Base-by-base conservation (phyloP, 805 yeast species). In the Kluyveromyces starmeri region DNA sequence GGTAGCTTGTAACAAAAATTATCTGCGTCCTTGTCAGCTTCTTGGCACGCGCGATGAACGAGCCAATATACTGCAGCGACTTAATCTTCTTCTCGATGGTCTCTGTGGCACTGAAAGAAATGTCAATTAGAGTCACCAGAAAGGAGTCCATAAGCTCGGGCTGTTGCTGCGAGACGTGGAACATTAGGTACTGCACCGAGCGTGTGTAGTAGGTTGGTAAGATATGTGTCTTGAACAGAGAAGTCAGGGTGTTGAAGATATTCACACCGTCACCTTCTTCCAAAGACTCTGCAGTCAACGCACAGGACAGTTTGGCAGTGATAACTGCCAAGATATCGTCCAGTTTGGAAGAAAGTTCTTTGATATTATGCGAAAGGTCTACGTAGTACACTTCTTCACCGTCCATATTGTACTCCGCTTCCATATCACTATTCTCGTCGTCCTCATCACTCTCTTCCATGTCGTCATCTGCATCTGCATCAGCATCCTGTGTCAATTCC, bases 151-250 rank as follows among this genome's bases (percentile, higher is more conserved):
- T 73, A 39, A 89, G 65, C 49, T 83, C 94, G 4, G 79, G 75
- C 48, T 83, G 83, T 39, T 76, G 74, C 56, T 88, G 96, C 7
- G 94, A 75, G 16, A 80, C 68, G 43, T 78, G 78, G 59, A 89
- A 89, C 55, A 88, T 58, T 17, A 88, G 62, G 52, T 82, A 89
- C 58, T 89, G 98, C 15, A 84, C 78, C 26, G 86, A 78, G 49
- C 83, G 76, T 9, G 97, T 89, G 55, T 81, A 80, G 57, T 88
- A 95, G 2, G 98, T 92, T 16, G 96, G 94, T 41, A 89, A 64
- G 25, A 92, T 72, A 46, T 84, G 92, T 1, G 85, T 70, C 49
- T 76, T 78, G 67, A 89, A 89, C 17, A 83, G 64, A 1, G 88
- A 73, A 1, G 82, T 72, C 37, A 92, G 63, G 2, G 83, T 78